Conservation (phyloP, 257 asterid species). For the Primulina tabacum region DNA sequence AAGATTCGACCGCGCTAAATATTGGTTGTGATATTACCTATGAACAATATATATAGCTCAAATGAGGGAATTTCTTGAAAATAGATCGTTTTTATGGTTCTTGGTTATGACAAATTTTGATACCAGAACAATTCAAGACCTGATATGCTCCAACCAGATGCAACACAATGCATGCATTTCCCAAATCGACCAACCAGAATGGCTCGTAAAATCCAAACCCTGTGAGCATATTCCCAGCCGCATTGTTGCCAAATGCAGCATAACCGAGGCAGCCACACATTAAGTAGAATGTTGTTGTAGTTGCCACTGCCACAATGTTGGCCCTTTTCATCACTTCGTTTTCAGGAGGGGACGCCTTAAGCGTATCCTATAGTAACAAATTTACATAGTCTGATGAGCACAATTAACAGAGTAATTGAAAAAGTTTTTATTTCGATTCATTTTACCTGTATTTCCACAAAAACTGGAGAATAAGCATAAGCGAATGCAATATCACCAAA, state of each 20-base stretch:
- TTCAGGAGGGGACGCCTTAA: slow-evolving; percentile 54
- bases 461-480: slow-evolving; percentile 56
- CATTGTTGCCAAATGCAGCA: slow-evolving; percentile 64
- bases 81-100: too few relatives aligned
- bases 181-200: slow-evolving; percentile 61
- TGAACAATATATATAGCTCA: not conserved
- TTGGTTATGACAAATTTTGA: not conserved
- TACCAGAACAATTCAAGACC: slow-evolving; percentile 24
- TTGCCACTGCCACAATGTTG: slow-evolving; percentile 37
- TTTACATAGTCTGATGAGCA: not conserved
- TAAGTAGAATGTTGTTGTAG: slow-evolving; percentile 59
- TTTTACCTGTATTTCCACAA: slow-evolving; percentile 67
- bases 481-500: slow-evolving; percentile 71
- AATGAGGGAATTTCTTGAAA: not conserved
- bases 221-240: slow-evolving; percentile 58
- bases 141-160: slow-evolving; percentile 74
- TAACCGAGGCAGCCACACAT: slow-evolving; percentile 69
- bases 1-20: slow-evolving; percentile 33
- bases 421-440: not conserved
- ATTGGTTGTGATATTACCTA: slow-evolving; percentile 55
- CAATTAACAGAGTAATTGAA: too few relatives aligned
- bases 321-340: slow-evolving; percentile 67
- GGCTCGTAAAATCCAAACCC: slow-evolving; percentile 73
- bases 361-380: slow-evolving; percentile 40
- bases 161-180: slow-evolving; percentile 51